phyloP scores from a whole-genome alignment of 169 alveolate genomes.

The Fabrea salina region DNA sequence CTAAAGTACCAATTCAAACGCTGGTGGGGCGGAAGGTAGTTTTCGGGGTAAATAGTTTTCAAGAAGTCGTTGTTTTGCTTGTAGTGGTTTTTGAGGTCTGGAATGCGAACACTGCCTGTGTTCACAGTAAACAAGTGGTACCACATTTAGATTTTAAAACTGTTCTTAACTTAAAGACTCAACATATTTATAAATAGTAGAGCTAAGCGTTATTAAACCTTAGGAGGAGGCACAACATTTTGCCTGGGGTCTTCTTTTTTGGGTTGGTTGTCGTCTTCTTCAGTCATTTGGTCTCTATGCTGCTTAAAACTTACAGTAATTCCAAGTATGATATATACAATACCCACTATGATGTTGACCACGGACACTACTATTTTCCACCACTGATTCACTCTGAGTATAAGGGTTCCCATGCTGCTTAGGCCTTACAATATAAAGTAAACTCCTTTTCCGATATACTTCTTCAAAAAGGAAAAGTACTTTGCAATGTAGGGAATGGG shows the following conservation, averaged over 20 bases:
- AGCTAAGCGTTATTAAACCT: no score
- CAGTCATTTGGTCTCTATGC: background rate
- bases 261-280: background rate
- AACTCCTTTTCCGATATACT: conserved; percentile 16
- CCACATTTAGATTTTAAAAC: conserved; percentile 42
- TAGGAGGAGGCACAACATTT: no score
- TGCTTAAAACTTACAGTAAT: background rate
- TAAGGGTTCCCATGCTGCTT: conserved; percentile 19
- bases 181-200: no score
- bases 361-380: background rate
- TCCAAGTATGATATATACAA: background rate
- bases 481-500: background rate
- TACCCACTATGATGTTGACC: background rate
- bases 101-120: conserved; percentile 47
- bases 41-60: conserved; percentile 38
- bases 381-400: background rate
- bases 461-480: conserved; percentile 19
- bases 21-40: conserved; percentile 54
- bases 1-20: conserved; percentile 33
- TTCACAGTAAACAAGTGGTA: conserved; percentile 27
- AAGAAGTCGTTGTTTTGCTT: conserved; percentile 57
- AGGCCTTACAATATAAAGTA: conserved; percentile 21
- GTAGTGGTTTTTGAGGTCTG: conserved; percentile 50
- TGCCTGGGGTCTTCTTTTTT: no score
- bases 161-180: no score